Evolutionary conservation across 106 monocot species (phyloP).

Genomic region (Apostasia shenzhenica): DNA sequence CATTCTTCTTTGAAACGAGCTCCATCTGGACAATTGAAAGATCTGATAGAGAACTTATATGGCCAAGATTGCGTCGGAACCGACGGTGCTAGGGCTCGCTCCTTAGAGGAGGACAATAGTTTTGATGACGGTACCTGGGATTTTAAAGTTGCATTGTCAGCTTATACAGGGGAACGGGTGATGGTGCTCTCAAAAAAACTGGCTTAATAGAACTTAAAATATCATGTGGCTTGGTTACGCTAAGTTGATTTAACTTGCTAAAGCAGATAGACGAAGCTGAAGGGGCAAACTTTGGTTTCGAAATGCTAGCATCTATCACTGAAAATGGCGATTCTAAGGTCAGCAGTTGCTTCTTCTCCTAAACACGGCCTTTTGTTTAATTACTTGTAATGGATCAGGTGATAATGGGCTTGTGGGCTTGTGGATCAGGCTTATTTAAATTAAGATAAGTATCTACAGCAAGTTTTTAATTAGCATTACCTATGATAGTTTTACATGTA

Average conservation of each 20-base stretch:
- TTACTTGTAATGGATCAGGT: too few relatives aligned
- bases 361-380: too few relatives aligned
- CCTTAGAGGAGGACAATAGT: background rate
- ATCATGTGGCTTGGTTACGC: too few relatives aligned
- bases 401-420: too few relatives aligned
- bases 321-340: background rate
- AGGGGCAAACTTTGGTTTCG: background rate
- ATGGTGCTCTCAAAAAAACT: background rate
- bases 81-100: too few relatives aligned
- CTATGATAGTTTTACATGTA: too few relatives aligned
- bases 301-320: background rate
- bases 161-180: background rate
- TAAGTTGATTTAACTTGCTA: background rate
- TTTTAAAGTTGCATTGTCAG: conserved; percentile 6
- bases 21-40: background rate
- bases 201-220: background rate
- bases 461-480: too few relatives aligned
- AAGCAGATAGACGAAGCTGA: background rate
- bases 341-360: background rate
- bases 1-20: background rate
- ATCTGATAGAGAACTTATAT: conserved; percentile 3
- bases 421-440: too few relatives aligned
- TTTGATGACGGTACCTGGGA: conserved; percentile 4
- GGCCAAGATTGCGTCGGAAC: background rate
- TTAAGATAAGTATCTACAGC: too few relatives aligned